Evolutionary conservation across 2,329 filamentous ascomycete species (phyloP), one percentile per base, ranked within the genome.

Genomic region (Arthrocladium fulminans): DNA sequence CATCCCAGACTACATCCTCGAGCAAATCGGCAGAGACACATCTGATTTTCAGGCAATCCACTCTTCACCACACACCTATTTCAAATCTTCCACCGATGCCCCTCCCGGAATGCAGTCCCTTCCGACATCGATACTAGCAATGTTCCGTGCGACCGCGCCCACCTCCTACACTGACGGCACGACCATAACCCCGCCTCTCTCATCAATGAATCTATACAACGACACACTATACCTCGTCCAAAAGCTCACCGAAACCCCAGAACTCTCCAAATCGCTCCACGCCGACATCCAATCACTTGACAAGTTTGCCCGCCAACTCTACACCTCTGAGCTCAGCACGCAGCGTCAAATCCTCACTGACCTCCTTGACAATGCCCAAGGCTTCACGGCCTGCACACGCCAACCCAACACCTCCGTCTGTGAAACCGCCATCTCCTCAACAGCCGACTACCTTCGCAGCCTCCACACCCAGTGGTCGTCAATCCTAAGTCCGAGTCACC

Each of bases 1-100:
- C 2, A 84, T 96, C 63, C 90, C 92, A 0, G 83, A 88, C 52
- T 79, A 82, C 3, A 80, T 97, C 10, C 54, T 73, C n/a, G 57
- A 59, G 2, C 63, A 72, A 35, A 63, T 74, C 44, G 57, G 56
- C 34, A 63, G 61, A 37, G 67, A 73, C 46, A 57, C 73, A 29
- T 51, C 57, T 10, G 71, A 74, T 53, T 65, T 67, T 6, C 60
- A 67, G 40, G 54, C 60, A 32, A 60, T 73, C 38, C 57, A 59
- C 24, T 58, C 64, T 23, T 61, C 63, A 50, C 53, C 61, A 63
- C 69, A 63, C 60, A 65, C 63, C 30, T 27, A 48, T 4, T 46
- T 52, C 29, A 23, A 41, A 12, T 10, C 30, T 7, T 32, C 53
- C 19, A 59, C 66, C 37, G 65, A 68, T 17, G 69, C 69, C 13